Percentiles rank a stretch among this genome's conserved stretches.
Conservation (phyloP, 768 basidiomycete species). For the Lactarius deliciosus region DNA sequence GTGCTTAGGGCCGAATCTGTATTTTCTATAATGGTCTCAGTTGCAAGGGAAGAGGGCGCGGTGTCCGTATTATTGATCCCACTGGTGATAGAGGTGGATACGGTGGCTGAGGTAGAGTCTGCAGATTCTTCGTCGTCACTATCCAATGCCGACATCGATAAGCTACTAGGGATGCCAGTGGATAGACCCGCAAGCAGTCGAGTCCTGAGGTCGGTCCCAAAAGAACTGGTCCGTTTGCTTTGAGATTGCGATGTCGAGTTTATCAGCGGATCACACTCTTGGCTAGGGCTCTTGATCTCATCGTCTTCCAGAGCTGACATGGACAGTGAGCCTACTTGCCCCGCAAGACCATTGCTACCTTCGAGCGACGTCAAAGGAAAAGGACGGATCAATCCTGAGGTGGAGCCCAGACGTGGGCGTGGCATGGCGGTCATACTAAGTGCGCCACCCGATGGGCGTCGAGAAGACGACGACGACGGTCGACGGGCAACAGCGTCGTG, state of each 20-base stretch:
- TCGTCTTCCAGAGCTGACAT: constrained; percentile 36
- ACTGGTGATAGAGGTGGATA: constrained; percentile 8
- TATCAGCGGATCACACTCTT: constrained; percentile 28
- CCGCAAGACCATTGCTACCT: constrained; percentile 19
- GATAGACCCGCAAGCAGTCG: constrained; percentile 18
- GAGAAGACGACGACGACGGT: constrained; percentile 23
- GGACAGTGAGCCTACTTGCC: constrained; percentile 23
- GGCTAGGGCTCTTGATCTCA: constrained; percentile 27
- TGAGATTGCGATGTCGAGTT: neutral
- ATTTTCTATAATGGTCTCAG: constrained; percentile 14
- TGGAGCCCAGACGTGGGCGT: constrained; percentile 25
- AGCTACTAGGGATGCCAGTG: constrained; percentile 36
- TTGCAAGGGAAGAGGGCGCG: constrained; percentile 14
- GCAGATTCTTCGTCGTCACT: constrained; percentile 45
- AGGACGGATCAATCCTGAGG: constrained; percentile 14
- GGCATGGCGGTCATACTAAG: constrained; percentile 9
- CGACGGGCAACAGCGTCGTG: constrained; percentile 21
- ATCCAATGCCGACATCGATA: constrained; percentile 56
- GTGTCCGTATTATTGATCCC: constrained; percentile 3
- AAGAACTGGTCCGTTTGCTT: constrained; percentile 12
- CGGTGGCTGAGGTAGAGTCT: neutral
- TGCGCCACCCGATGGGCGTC: constrained; percentile 25
- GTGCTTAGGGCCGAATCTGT: constrained; percentile 5
- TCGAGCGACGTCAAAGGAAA: constrained; percentile 19
- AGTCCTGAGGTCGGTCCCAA: constrained; percentile 20